Evolutionary conservation across 2,329 filamentous ascomycete genomes (phyloP), one percentile per base, ranked within the genome.

Genomic region (Hypoxylon sp.): DNA sequence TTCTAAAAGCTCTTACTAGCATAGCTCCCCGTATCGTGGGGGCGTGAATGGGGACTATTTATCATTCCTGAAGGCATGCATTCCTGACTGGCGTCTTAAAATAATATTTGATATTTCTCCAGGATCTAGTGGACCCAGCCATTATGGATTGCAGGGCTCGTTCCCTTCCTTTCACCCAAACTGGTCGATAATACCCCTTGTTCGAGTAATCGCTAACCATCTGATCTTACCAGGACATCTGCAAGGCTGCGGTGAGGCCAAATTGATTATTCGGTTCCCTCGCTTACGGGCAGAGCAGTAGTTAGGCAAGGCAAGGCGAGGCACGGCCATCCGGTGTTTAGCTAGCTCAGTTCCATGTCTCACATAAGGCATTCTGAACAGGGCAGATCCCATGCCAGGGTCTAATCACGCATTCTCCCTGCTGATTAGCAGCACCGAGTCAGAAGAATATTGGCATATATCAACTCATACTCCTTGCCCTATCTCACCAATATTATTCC

Each of bases 371-470:
- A 58, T 62, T 54, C 63, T 26, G 40, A 40, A 22, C 49, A 44
- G 40, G 54, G 59, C 32, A 48, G 36, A 65, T 59, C 63, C 36
- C 30, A 65, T 62, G 53, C 63, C 53, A 62, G 49, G 33, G 44
- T 16, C 14, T 22, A 16, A 18, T 14, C 18, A 46, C 18, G 49
- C 36, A 14, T 44, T 14, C 22, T 50, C 48, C 22, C 26, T 48
- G 38, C 38, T 62, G 52, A 52, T 51, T 48, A 40, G 46, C 30
- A 61, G 28, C 24, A 22, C 24, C 26, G 40, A 22, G n/a, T 33
- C 11, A 33, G 28, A 22, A 38, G 44, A 40, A 11, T 16, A 53
- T 61, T 49, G 11, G 24, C 30, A 24, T 28, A 49, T 53, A 53
- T 36, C 48, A 44, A 38, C 11, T 38, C 18, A 49, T 40, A 28